Evolutionary conservation across 2,329 filamentous ascomycete genomes (phyloP).

Genomic region (Paecilomyces fulvus): DNA sequence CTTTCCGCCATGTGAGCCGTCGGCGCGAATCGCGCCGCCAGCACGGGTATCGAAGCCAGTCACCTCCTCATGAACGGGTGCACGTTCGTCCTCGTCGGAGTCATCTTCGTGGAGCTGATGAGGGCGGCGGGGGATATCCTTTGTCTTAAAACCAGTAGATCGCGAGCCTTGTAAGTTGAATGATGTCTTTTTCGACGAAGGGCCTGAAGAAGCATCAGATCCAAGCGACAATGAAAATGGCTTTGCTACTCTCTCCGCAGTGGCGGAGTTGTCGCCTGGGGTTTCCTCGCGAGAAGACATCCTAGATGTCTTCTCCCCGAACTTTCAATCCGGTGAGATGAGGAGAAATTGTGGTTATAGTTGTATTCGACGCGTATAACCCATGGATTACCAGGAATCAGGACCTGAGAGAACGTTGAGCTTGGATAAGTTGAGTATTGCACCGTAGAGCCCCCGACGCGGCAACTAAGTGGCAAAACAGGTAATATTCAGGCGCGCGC

Average conservation of each 20-base stretch:
- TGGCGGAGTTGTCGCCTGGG: background rate
- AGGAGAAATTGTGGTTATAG: background rate
- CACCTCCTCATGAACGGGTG: constrained; percentile 37
- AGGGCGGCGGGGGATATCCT: constrained; percentile 19
- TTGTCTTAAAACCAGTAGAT: constrained; percentile 1
- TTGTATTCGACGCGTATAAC: background rate
- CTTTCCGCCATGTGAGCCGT: constrained; percentile 35
- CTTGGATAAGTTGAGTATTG: background rate
- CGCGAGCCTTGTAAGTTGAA: constrained; percentile 21
- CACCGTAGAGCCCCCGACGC: background rate
- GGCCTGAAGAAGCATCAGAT: constrained; percentile 33
- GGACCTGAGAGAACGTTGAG: background rate
- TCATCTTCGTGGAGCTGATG: constrained; percentile 30
- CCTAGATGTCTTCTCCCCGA: background rate
- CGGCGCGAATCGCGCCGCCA: constrained; percentile 29
- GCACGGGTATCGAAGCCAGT: constrained; percentile 46
- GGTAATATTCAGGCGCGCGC: background rate
- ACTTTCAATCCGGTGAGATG: background rate
- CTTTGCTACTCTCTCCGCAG: background rate
- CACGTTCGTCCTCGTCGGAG: constrained; percentile 45
- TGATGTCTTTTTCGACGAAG: constrained; percentile 28
- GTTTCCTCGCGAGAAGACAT: background rate
- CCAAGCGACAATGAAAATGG: background rate
- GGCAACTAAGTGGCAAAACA: background rate
- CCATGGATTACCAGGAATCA: background rate